These are phyloP conservation scores for Closterium sp. DNA, from an alignment of 139 green algal genomes.

Conservation along the genomic window DNA sequence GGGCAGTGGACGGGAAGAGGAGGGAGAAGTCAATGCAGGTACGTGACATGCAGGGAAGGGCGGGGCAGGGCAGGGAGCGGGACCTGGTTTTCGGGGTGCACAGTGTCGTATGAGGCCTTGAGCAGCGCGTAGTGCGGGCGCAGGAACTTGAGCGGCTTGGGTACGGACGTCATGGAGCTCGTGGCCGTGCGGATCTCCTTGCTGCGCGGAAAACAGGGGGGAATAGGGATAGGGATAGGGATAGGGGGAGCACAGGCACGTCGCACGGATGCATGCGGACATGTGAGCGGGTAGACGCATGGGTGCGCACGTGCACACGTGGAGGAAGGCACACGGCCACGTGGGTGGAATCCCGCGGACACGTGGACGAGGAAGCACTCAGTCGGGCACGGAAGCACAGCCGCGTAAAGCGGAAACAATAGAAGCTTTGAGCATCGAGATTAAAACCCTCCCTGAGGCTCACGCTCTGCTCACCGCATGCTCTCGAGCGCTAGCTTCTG, in stretches of 20 bases:
- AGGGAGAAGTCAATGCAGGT: background rate
- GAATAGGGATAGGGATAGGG: background rate
- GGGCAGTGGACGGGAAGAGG: background rate
- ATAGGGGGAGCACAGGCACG: background rate
- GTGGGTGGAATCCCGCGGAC: background rate
- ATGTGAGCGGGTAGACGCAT: background rate
- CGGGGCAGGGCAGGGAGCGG: background rate
- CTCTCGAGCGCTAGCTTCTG: slow-evolving; percentile 69
- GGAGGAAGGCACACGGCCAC: background rate
- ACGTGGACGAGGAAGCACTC: background rate
- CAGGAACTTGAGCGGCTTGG: slow-evolving; percentile 99
- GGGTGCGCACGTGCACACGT: background rate
- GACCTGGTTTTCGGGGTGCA: slow-evolving; percentile 60
- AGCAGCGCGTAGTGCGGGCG: slow-evolving; percentile 78
- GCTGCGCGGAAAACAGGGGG: too few species aligned
- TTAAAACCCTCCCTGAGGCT: background rate
- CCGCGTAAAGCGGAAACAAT: background rate
- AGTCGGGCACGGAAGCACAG: background rate
- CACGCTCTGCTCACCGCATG: slow-evolving; percentile 51
- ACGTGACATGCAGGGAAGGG: background rate
- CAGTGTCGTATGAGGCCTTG: slow-evolving; percentile 62
- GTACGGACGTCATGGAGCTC: slow-evolving; percentile 95
- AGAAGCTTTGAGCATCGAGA: too few species aligned
- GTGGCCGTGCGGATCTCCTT: slow-evolving; percentile 80
- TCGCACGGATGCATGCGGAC: background rate